Evolutionary conservation across 441 rosid genomes (phyloP).

Genomic region (Populus hybrid): DNA sequence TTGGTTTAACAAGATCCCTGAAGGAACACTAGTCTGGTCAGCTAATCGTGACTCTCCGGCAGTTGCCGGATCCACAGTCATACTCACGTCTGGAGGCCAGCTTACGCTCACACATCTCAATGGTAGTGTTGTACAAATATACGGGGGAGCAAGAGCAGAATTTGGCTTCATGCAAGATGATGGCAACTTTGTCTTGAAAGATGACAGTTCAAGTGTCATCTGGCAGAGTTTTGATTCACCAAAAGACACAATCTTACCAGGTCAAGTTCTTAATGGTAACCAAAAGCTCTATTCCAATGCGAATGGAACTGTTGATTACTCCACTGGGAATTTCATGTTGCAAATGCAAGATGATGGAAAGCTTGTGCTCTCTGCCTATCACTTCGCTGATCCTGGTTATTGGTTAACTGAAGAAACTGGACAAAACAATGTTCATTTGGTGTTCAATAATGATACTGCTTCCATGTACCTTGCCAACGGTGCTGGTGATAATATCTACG

Average conservation of each 20-base stretch:
- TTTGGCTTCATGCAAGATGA: constrained; percentile 25
- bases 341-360: constrained; percentile 32
- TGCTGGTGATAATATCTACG: constrained; percentile 6
- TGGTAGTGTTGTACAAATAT: constrained; percentile 10
- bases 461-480: constrained; percentile 25
- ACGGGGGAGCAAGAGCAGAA: neutral
- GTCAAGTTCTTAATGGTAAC: neutral
- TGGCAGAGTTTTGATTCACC: constrained; percentile 25
- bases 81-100: constrained; percentile 13
- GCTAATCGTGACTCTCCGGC: constrained; percentile 26
- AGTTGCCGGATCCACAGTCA: constrained; percentile 33
- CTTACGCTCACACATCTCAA: constrained; percentile 22
- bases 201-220: neutral
- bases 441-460: constrained; percentile 10
- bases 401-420: constrained; percentile 13
- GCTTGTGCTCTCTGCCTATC: constrained; percentile 28
- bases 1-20: constrained; percentile 11
- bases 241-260: constrained; percentile 18
- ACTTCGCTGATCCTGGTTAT: constrained; percentile 30
- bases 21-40: constrained; percentile 34
- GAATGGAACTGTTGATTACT: constrained; percentile 13
- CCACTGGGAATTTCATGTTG: constrained; percentile 28
- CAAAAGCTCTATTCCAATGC: constrained; percentile 14
- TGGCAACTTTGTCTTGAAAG: constrained; percentile 24
- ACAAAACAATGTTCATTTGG: constrained; percentile 9